Percentiles rank a stretch among this genome's conserved stretches.
phyloP scores from a whole-genome alignment of 768 basidiomycete species.

The Trametes cingulata region DNA sequence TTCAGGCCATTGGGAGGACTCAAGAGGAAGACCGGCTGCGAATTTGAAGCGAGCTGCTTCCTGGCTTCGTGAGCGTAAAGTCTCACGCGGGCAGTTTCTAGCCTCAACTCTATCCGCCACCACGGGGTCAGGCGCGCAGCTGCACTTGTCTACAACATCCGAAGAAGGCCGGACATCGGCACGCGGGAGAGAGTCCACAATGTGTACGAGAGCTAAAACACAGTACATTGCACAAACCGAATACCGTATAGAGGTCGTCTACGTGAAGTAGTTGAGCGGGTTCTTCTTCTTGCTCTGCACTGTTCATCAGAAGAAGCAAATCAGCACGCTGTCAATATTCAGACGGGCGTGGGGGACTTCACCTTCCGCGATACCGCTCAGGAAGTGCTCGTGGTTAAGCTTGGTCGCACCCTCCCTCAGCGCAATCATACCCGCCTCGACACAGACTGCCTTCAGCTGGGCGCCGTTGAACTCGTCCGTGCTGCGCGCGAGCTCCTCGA shows the following conservation, averaged over 20 bases:
- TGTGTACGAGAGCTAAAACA: slow-evolving; percentile 11
- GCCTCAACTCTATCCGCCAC: slow-evolving; percentile 9
- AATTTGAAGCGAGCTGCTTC: neutral
- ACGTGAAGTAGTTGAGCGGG: slow-evolving; percentile 92
- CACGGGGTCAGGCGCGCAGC: slow-evolving; percentile 4
- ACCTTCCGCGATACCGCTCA: slow-evolving; percentile 90
- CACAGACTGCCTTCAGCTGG: slow-evolving; percentile 95
- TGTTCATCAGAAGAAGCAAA: slow-evolving; percentile 40
- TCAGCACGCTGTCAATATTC: slow-evolving; percentile 27
- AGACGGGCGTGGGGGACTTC: slow-evolving; percentile 28
- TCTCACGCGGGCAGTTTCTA: slow-evolving; percentile 13
- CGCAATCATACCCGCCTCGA: slow-evolving; percentile 99
- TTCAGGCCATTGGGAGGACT: neutral
- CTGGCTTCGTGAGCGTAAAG: neutral
- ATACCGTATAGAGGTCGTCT: slow-evolving; percentile 33
- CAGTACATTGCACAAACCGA: slow-evolving; percentile 15
- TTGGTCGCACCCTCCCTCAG: slow-evolving; percentile 89
- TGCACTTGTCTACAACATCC: neutral
- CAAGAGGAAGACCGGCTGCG: neutral
- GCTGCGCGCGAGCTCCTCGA: slow-evolving; percentile 92
- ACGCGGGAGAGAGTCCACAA: slow-evolving; percentile 10
- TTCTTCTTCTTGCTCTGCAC: slow-evolving; percentile 99
- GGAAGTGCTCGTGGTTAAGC: slow-evolving; percentile 92
- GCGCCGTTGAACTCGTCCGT: slow-evolving; percentile 99
- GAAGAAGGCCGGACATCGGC: slow-evolving; percentile 11